Evolutionary conservation across 495 filamentous ascomycete species (phyloP), one percentile per base, ranked within the genome.

Genomic region (Aspergillus conjunctus): DNA sequence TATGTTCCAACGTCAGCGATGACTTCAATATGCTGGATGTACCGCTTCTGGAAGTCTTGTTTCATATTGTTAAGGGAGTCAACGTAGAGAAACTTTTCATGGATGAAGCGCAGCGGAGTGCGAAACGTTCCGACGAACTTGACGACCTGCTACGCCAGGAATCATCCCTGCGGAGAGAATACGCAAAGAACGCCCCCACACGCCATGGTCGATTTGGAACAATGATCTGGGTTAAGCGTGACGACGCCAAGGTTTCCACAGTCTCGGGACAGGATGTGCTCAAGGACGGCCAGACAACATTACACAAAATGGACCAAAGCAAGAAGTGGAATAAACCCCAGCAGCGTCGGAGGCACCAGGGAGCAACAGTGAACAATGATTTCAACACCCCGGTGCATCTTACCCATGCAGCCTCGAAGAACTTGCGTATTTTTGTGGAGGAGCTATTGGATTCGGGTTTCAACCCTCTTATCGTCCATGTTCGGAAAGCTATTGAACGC

Each of bases 371-470:
- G 14, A 75, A 73, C 58, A 81, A 84, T 63, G 91, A 96, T 51
- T 91, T 97, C 60, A 91, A 91, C 53, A 87, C 86, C 31, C 83
- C 84, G 0, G 83, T 88, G 0, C 76, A 83, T 20, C 77, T 98
- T 3, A 89, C 87, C 39, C 74, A 83, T 26, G 73, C 79, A 26
- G 91, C 92, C 33, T 87, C 82, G 17, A 80, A 87, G 53, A 86
- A 91, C 60, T 78, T 99, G 1, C 83, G 89, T 32, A 77, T 73
- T 6, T 99, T 99, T 62, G 90, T 97, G 2, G 91, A 95, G 66
- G 91, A 97, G 52, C 97, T 99, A 65, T 74, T 99, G 5, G 95
- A 99, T 71, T 92, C 93, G 0, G 86, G 92, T 0, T 99, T 99
- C 77, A 98, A 98, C 66, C 93, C 95, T 31, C 81, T 99, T 0